Evolutionary conservation across 208 protist genomes (phyloP), one percentile per base, ranked within the genome.

Genomic region (Wallacemonas sp.): DNA sequence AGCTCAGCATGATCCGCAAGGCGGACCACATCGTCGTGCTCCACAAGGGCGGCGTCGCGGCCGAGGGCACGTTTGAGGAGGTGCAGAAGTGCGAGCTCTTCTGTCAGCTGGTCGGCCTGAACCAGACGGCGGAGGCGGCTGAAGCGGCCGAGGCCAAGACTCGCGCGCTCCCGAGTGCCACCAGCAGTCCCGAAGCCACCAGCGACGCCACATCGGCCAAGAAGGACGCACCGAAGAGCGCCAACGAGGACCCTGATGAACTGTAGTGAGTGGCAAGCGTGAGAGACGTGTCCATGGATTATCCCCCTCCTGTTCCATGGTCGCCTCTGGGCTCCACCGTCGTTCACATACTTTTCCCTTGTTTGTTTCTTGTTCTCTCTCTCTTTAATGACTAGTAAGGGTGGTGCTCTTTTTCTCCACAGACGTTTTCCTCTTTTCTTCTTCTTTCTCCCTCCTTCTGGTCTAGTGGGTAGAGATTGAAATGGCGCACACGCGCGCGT

Each of bases 21-120:
- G 87, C 87, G 8, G 89, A 97, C 68, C 87, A 85, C 69, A 87
- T 97, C 52, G 73, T 95, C 21, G 85, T 97, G 14, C 76, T 97
- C 19, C 74, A 96, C 39, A 85, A 92, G 62, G 93, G 93, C 16
- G 43, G 54, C 17, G 81, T 96, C 1, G 87, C 74, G 6, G 76
- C 74, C 5, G 62, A 93, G 67, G 93, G 93, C 52, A 88, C 58
- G 30, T 94, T 88, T 55, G 84, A 86, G 12, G 83, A 87, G 55
- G 83, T 94, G 26, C 70, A 70, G 19, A 48, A 54, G 56, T 77
- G 77, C 57, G 70, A 78, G 55, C 65, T 88, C 8, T 94, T 94
- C 61, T 78, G 85, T 27, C 76, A 87, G 46, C 61, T 92, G 26
- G 81, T 90, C 3, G 88, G 88, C 0, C 60, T 94, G 5, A 47